phyloP scores from a whole-genome alignment of 306 rosid genomes.

The Luffa aegyptiaca region DNA sequence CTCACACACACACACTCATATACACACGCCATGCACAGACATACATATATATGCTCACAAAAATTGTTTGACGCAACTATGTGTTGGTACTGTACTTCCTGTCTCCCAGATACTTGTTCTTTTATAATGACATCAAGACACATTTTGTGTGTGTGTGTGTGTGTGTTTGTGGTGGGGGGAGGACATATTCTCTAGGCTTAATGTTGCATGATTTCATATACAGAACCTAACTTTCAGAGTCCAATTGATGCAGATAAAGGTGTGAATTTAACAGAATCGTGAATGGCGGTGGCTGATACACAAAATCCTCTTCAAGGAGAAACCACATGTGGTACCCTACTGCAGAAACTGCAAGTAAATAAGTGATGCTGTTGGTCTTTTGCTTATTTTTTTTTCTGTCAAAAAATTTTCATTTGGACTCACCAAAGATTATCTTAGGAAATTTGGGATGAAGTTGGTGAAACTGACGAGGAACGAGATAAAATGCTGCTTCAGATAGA shows the following conservation, averaged over 20 bases:
- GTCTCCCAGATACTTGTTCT: neutral
- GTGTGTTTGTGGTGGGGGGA: neutral
- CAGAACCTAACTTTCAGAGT: neutral
- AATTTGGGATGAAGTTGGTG: slow-evolving; percentile 99
- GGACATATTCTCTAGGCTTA: neutral
- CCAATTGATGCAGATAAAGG: slow-evolving; percentile 35
- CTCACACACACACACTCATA: neutral
- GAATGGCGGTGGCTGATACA: slow-evolving; percentile 73
- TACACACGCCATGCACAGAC: neutral
- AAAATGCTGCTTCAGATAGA: slow-evolving; percentile 97
- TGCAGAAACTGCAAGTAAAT: slow-evolving; percentile 80
- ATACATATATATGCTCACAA: neutral
- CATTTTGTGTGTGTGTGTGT: neutral
- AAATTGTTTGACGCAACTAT: neutral
- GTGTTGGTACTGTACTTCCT: neutral
- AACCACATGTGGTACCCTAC: slow-evolving; percentile 70
- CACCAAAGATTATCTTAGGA: slow-evolving; percentile 32
- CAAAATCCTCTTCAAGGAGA: slow-evolving; percentile 69
- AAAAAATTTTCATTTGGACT: neutral
- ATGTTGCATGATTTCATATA: neutral
- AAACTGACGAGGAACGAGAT: slow-evolving; percentile 85
- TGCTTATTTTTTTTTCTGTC: neutral
- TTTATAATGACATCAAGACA: neutral
- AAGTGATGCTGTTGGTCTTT: slow-evolving; percentile 5
- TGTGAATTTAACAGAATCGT: slow-evolving; percentile 26